These are phyloP conservation scores for Dactylellina cionopaga DNA, from an alignment of 2,329 filamentous ascomycete genomes.

Conservation along the genomic window DNA sequence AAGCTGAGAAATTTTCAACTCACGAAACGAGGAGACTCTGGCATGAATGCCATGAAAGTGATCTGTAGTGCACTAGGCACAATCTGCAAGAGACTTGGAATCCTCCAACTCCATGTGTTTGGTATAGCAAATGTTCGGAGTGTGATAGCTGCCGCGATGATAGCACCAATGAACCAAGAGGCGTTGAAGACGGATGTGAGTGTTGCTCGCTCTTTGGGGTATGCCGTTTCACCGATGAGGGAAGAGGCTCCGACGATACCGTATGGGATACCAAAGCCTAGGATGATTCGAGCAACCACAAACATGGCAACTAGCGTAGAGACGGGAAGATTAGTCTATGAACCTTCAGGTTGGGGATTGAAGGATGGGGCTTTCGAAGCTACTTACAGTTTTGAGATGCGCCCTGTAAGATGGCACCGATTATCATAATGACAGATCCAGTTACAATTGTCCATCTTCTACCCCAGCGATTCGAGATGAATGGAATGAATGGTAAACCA, in stretches of 20 bases:
- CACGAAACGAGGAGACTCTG: slow-evolving; percentile 44
- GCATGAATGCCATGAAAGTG: slow-evolving; percentile 56
- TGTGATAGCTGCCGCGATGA: slow-evolving; percentile 65
- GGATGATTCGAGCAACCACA: slow-evolving; percentile 68
- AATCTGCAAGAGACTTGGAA: slow-evolving; percentile 64
- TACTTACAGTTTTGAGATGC: slow-evolving; percentile 64
- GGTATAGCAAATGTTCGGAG: slow-evolving; percentile 64
- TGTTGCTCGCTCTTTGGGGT: slow-evolving; percentile 71
- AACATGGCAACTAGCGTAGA: slow-evolving; percentile 67
- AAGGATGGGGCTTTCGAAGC: background rate
- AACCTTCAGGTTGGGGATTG: background rate
- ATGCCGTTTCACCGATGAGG: slow-evolving; percentile 70
- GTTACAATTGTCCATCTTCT: slow-evolving; percentile 69
- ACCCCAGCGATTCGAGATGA: slow-evolving; percentile 68
- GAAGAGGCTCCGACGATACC: slow-evolving; percentile 70
- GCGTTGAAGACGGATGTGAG: slow-evolving; percentile 71
- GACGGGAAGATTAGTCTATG: background rate
- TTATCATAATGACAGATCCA: slow-evolving; percentile 67
- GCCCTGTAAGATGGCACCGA: slow-evolving; percentile 69
- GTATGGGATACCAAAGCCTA: slow-evolving; percentile 72
- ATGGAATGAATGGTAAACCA: slow-evolving; percentile 69
- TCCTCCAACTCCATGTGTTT: slow-evolving; percentile 61
- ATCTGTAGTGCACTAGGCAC: slow-evolving; percentile 57
- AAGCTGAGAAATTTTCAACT: background rate
- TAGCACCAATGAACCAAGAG: slow-evolving; percentile 68